phyloP scores from a whole-genome alignment of 306 rosid species.

The Cercis canadensis region DNA sequence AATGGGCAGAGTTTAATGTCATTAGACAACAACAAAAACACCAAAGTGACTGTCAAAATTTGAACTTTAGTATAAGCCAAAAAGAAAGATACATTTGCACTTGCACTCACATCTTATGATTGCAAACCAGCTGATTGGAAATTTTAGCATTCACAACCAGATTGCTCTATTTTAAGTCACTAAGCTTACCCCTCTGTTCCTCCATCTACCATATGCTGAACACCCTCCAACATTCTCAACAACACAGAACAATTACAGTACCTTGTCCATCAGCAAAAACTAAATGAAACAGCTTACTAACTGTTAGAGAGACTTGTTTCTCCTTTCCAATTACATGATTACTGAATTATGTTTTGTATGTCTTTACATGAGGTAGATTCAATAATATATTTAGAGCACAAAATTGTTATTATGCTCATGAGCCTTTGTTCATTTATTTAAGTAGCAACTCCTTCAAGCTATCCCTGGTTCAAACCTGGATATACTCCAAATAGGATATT shows the following conservation, averaged over 20 bases:
- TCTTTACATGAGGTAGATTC: too few species aligned
- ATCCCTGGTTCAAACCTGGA: neutral
- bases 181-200: constrained; percentile 6
- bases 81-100: neutral
- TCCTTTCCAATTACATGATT: constrained; percentile 32
- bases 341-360: too few species aligned
- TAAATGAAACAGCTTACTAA: neutral
- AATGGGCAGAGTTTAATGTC: constrained; percentile 2
- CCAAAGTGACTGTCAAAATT: neutral
- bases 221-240: constrained; percentile 25
- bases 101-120: neutral
- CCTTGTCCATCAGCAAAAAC: constrained; percentile 10
- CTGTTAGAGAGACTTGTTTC: neutral
- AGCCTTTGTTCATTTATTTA: neutral
- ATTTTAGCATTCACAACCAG: constrained; percentile 6
- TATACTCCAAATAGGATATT: neutral
- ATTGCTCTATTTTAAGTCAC: neutral
- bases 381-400: constrained; percentile 15
- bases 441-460: constrained; percentile 5
- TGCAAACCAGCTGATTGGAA: constrained; percentile 9
- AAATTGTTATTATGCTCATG: neutral
- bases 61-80: neutral
- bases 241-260: constrained; percentile 11
- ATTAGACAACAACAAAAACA: neutral
- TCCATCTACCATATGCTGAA: constrained; percentile 18